Base-by-base conservation (phyloP, 768 basidiomycete species). In the Suillus occidentalis region DNA sequence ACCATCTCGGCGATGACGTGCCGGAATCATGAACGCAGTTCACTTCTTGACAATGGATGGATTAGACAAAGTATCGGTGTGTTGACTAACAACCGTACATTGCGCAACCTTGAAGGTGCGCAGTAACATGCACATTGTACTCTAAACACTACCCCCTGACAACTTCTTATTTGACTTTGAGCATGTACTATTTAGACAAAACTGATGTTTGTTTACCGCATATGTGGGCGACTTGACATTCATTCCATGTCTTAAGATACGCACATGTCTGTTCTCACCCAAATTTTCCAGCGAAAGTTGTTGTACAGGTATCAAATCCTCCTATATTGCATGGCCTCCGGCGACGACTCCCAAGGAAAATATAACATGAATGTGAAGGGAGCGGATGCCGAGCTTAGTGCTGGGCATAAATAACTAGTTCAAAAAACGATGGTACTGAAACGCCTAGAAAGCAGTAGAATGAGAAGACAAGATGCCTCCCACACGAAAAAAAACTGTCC, bases 1-100 rank as follows among this genome's bases (percentile, higher is more conserved):
- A 84, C 60, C 76, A 80, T 61, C 72, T 85, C 39, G 76, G 72
- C 49, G 76, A 66, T 57, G 70, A 68, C 50, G 40, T 40, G 25
- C 61, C 68, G 62, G 75, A 68, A 61, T 67, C 73, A 42, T 59
- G 39, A 59, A 20, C 25, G 3, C 28, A 20, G 25, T 28, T 28
- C 47, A 69, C 64, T 63, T 71, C 75, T 22, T 75, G 69, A 76
- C 50, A 60, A 40, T 47, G 61, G 59, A 66, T 47, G 67, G 62
- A 67, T 56, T 40, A 40, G 36, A 42, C 22, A 40, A 31, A n/a
- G 53, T 47, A 50, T 43, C 22, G 39, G 18, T 40, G 40, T 59
- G 28, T 59, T 55, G 28, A 59, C 25, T 25, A 42, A 59, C 58
- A 28, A 25, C 58, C 25, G 5, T 20, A 28, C 42, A 28, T 10